Conservation (phyloP, 75 land plant species). For the Chamaecyparis obtusa region DNA sequence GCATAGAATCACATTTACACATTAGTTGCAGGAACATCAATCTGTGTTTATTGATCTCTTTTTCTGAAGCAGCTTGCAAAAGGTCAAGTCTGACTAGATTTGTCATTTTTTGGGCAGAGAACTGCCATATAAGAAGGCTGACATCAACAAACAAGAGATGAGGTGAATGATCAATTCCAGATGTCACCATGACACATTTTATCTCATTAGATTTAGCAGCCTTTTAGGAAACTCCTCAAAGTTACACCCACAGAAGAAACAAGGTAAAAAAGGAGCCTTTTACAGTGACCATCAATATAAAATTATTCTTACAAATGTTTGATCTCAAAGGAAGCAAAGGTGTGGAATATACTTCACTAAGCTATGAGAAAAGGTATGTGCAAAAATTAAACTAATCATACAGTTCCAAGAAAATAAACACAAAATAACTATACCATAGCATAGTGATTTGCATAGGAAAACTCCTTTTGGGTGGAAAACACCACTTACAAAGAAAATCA, state of each 20-base stretch:
- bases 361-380: too few species aligned
- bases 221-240: not conserved
- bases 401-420: too few species aligned
- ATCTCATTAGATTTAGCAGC: not conserved
- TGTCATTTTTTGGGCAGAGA: not conserved
- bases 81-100: not conserved
- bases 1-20: not conserved
- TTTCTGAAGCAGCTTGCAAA: not conserved
- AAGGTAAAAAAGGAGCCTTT: not conserved
- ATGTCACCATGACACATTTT: not conserved
- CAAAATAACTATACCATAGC: too few species aligned
- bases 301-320: too few species aligned
- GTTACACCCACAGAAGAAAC: not conserved
- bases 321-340: too few species aligned
- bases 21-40: not conserved
- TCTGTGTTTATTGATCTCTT: not conserved
- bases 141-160: not conserved
- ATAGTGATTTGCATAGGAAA: too few species aligned
- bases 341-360: too few species aligned
- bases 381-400: too few species aligned
- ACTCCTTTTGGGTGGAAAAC: too few species aligned
- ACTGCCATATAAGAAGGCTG: not conserved
- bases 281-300: too few species aligned
- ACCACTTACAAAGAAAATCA: too few species aligned
- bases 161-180: not conserved